phyloP scores from a whole-genome alignment of 441 rosid species.

The Pelargonium fulgidum region DNA sequence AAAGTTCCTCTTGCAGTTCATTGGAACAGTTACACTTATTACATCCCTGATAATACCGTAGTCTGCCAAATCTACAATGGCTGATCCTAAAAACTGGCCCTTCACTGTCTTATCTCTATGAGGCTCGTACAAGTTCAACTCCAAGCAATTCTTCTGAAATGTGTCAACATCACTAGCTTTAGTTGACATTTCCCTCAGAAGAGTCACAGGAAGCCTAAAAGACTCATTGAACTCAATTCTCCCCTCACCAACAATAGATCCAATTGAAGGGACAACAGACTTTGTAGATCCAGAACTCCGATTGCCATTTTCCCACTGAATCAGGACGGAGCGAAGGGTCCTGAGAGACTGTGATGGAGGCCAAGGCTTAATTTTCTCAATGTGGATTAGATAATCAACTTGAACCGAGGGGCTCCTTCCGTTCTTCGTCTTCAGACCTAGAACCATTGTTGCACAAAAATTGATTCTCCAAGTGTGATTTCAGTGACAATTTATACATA shows the following conservation, averaged over 20 bases:
- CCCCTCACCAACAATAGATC: slow-evolving; percentile 71
- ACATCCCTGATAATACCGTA: slow-evolving; percentile 53
- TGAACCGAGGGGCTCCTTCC: slow-evolving; percentile 47
- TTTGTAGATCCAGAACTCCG: slow-evolving; percentile 64
- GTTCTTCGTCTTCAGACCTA: slow-evolving; percentile 55
- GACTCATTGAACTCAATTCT: slow-evolving; percentile 79
- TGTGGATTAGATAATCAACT: slow-evolving; percentile 56
- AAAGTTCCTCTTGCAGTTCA: slow-evolving; percentile 74
- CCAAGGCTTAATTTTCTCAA: slow-evolving; percentile 93
- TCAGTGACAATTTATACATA: slow-evolving; percentile 6
- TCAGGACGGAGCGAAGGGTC: slow-evolving; percentile 68
- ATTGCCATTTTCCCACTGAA: slow-evolving; percentile 90
- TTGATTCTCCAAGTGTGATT: slow-evolving; percentile 59
- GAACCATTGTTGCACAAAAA: slow-evolving; percentile 43
- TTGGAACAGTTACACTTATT: slow-evolving; percentile 43
- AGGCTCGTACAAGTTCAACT: slow-evolving; percentile 78
- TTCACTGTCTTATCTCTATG: slow-evolving; percentile 62
- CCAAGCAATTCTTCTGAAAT: slow-evolving; percentile 61
- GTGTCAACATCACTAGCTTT: slow-evolving; percentile 45
- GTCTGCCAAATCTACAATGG: slow-evolving; percentile 66
- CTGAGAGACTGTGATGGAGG: slow-evolving; percentile 92
- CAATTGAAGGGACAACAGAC: slow-evolving; percentile 58
- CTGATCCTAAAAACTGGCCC: slow-evolving; percentile 62
- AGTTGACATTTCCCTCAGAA: slow-evolving; percentile 48
- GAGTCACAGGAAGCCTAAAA: slow-evolving; percentile 67